phyloP scores from a whole-genome alignment of 176 grass and related monocot genomes.

The Tillandsia fasciculata region DNA sequence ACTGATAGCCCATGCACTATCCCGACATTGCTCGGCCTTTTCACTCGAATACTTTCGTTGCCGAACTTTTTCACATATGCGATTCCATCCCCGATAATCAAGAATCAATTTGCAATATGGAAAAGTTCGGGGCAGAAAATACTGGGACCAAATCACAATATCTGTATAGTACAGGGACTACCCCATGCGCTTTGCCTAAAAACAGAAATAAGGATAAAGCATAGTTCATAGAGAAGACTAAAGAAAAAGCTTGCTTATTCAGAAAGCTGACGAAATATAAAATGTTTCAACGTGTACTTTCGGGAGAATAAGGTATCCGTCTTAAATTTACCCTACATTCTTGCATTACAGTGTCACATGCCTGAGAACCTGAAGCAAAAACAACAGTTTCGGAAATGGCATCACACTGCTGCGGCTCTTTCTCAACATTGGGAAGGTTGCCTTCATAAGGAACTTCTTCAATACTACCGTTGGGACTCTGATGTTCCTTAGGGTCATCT shows the following conservation, averaged over 20 bases:
- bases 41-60: no score
- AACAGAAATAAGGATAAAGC: not conserved
- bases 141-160: no score
- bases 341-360: conserved; percentile 18
- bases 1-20: no score
- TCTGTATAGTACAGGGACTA: no score
- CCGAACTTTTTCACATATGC: no score
- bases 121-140: no score
- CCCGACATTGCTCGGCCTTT: no score
- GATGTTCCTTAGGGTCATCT: not conserved
- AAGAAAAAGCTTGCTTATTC: not conserved
- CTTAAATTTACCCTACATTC: conserved; percentile 29
- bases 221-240: not conserved
- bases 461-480: not conserved
- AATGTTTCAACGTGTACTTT: conserved; percentile 29
- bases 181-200: no score
- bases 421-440: not conserved
- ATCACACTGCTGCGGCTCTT: conserved; percentile 4
- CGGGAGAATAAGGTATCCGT: conserved; percentile 34
- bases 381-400: conserved; percentile 7
- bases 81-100: no score
- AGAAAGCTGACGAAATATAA: conserved; percentile 3
- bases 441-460: conserved; percentile 4
- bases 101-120: no score
- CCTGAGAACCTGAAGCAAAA: conserved; percentile 19